Evolutionary conservation across 2,329 filamentous ascomycete genomes (phyloP), one percentile per base, ranked within the genome.

Genomic region (Pseudocercospora fijiensis): DNA sequence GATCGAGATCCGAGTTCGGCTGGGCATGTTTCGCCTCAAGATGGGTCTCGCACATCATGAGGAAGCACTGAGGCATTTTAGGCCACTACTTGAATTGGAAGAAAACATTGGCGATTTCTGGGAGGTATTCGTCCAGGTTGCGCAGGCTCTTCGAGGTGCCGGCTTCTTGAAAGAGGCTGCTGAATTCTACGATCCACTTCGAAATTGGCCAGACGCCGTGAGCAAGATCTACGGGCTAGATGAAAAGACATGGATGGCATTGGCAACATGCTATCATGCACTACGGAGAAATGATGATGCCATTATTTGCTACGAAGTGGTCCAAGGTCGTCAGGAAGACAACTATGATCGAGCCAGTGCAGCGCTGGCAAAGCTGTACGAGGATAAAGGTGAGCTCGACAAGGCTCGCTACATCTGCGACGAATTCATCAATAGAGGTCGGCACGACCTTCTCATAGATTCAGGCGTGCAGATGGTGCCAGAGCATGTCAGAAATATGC

Each of bases 1-100:
- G 0, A 76, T 93, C 4, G 92, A 97, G 69, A 81, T 99, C 47
- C 88, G 94, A 20, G 85, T 91, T 28, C 95, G 94, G 73, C 80
- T 99, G 67, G 94, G 91, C 3, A 80, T 94, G 3, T 94, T 92
- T 74, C 87, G 95, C n/a, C 78, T 96, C 37, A 88, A 86, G 61
- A 80, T 91, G 64, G 87, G 86, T 0, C 80, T 88, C 26, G 79
- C 85, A 16, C 74, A 84, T 65, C 77, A 82, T 22, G 79, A 86
- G 13, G 94, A 98, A 79, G 92, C 91, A 4, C 62, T 79, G 74
- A 71, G 71, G 37, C 81, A 83, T 65, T 77, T 83, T 62, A 79
- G 85, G 64, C 88, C 69, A 22, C 64, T 88, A 80, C 82, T 97
- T 9, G 85, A 90, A 57, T 87, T 90, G 1, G 82, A 85, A 6